A percentile compares a stretch with the other conserved stretches of the same genome.
Conservation (phyloP, 345 rosid species). For the Eucalyptus erythrocorys region DNA sequence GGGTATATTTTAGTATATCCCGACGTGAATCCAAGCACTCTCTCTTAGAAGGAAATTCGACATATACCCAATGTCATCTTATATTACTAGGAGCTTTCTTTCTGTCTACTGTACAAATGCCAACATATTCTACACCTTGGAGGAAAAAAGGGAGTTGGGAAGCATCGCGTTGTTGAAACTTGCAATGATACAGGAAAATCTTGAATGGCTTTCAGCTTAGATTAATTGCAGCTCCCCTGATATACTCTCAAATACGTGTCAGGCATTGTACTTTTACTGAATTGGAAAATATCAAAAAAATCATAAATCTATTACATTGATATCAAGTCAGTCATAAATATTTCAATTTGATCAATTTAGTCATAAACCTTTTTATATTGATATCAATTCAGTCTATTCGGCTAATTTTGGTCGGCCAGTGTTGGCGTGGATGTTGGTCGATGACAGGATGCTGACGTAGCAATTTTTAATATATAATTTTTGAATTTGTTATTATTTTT, state of each 20-base stretch:
- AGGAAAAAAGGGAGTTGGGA: background rate
- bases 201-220: background rate
- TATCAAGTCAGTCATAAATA: too few species aligned
- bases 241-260: background rate
- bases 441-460: rapidly evolving
- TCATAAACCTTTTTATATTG: rapidly evolving
- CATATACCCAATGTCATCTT: background rate
- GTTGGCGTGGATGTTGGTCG: rapidly evolving
- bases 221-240: background rate
- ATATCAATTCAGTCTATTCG: rapidly evolving
- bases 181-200: background rate
- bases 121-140: background rate
- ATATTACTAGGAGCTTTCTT: background rate
- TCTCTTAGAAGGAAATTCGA: background rate
- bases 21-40: background rate
- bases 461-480: too few species aligned
- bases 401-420: rapidly evolving
- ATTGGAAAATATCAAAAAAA: rapidly evolving
- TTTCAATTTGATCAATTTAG: rapidly evolving
- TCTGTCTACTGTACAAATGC: background rate
- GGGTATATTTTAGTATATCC: background rate
- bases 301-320: rapidly evolving
- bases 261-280: background rate
- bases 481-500: too few species aligned
- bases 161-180: background rate